Evolutionary conservation across 169 alveolate genomes (phyloP).

Genomic region (Cryptosporidium meleagridis): DNA sequence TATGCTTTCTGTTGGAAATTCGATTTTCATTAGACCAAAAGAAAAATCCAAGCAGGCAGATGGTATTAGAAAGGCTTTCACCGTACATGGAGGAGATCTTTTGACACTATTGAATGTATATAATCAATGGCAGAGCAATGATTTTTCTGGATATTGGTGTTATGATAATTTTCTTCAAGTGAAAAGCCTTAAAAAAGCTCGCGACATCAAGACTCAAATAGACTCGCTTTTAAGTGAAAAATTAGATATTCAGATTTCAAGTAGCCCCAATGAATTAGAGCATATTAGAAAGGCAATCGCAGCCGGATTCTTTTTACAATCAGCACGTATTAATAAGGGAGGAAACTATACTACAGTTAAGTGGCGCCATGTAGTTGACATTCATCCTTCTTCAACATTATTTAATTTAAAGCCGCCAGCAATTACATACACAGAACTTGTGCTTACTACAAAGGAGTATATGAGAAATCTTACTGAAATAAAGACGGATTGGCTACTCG

Average conservation of each 20-base stretch:
- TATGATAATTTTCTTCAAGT: slow-evolving; percentile 96
- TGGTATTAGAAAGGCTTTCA: slow-evolving; percentile 94
- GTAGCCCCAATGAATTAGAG: slow-evolving; percentile 83
- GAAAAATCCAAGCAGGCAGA: slow-evolving; percentile 98
- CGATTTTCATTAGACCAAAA: slow-evolving; percentile 96
- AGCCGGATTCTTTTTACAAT: slow-evolving; percentile 93
- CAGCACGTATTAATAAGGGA: slow-evolving; percentile 91
- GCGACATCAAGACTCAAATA: slow-evolving; percentile 97
- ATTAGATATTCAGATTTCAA: slow-evolving; percentile 82
- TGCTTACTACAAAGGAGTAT: slow-evolving; percentile 94
- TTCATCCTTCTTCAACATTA: slow-evolving; percentile 94
- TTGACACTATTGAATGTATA: slow-evolving; percentile 94
- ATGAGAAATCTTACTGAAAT: slow-evolving; percentile 95
- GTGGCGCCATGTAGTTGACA: slow-evolving; percentile 93
- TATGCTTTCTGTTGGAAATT: slow-evolving; percentile 97
- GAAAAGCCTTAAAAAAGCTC: slow-evolving; percentile 95
- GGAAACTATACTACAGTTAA: slow-evolving; percentile 94
- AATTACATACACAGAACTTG: slow-evolving; percentile 95
- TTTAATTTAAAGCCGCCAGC: slow-evolving; percentile 89
- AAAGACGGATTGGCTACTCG: slow-evolving; percentile 94
- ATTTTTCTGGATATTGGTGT: slow-evolving; percentile 94
- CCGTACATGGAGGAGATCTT: slow-evolving; percentile 97
- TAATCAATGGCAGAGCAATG: slow-evolving; percentile 97
- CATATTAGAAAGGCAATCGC: slow-evolving; percentile 92
- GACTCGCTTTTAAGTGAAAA: slow-evolving; percentile 85